Evolutionary conservation across 805 yeast species (phyloP).

Genomic region (Suhomyces sp.): DNA sequence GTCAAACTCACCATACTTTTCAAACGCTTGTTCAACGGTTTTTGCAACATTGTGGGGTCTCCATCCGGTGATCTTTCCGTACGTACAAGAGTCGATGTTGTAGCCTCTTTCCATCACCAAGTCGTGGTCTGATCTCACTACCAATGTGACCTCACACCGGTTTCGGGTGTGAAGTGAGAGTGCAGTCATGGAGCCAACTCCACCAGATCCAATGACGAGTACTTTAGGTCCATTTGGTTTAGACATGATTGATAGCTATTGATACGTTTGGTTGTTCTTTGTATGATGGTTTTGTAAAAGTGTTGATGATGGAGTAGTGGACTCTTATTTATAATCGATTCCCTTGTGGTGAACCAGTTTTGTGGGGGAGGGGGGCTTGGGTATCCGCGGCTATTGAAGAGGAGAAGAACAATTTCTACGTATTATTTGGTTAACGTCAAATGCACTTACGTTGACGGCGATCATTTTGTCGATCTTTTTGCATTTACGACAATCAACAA

Average conservation of each 20-base stretch:
- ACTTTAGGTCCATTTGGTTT: conserved; percentile 36
- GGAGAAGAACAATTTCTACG: too few relatives aligned
- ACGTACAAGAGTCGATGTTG: conserved; percentile 58
- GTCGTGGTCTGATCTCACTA: conserved; percentile 65
- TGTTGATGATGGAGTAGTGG: too few relatives aligned
- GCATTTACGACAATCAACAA: too few relatives aligned
- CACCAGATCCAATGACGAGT: conserved; percentile 77
- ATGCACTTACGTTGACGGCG: too few relatives aligned
- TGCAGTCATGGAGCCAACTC: conserved; percentile 80
- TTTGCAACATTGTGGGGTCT: conserved; percentile 49
- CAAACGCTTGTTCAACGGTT: conserved; percentile 46
- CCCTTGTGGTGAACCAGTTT: too few relatives aligned
- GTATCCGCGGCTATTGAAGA: too few relatives aligned
- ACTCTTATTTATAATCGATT: too few relatives aligned
- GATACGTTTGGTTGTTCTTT: too few relatives aligned
- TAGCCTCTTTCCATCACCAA: conserved; percentile 53
- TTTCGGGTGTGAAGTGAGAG: conserved; percentile 53
- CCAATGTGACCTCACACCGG: conserved; percentile 54
- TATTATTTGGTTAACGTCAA: too few relatives aligned
- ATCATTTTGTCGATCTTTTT: too few relatives aligned
- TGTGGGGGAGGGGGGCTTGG: too few relatives aligned
- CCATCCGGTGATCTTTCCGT: conserved; percentile 56
- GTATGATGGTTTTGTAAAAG: too few relatives aligned
- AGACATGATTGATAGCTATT: background rate
- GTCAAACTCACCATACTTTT: conserved; percentile 30